phyloP scores from a whole-genome alignment of 1,139 yeast species.

The Citeromyces hawaiiensis region DNA sequence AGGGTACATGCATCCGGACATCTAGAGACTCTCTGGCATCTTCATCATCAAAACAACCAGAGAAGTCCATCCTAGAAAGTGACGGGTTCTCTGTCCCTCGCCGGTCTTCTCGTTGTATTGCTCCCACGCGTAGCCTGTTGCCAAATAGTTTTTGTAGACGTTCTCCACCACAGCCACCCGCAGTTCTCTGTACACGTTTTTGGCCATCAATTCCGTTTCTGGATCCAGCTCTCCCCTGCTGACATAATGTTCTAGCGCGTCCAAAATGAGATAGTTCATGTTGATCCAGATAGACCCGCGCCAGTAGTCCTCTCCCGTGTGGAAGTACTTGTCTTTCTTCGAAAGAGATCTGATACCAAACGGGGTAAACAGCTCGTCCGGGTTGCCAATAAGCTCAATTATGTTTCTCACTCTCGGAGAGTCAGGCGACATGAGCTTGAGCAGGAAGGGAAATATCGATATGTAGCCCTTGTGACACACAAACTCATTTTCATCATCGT shows the following conservation, averaged over 20 bases:
- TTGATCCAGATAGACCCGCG: slow-evolving; percentile 91
- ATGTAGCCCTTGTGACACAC: slow-evolving; percentile 88
- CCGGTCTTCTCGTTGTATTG: slow-evolving; percentile 78
- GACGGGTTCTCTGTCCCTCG: slow-evolving; percentile 67
- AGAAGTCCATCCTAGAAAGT: slow-evolving; percentile 92
- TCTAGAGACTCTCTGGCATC: slow-evolving; percentile 36
- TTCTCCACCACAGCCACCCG: slow-evolving; percentile 58
- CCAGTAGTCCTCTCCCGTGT: slow-evolving; percentile 89
- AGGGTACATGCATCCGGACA: not conserved
- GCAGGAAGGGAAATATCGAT: slow-evolving; percentile 72
- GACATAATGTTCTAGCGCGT: slow-evolving; percentile 48
- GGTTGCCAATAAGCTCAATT: slow-evolving; percentile 48
- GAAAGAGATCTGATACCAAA: slow-evolving; percentile 80
- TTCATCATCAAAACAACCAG: slow-evolving; percentile 70
- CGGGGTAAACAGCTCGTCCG: slow-evolving; percentile 63
- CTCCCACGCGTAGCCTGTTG: slow-evolving; percentile 83
- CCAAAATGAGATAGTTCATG: slow-evolving; percentile 73
- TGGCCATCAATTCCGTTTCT: slow-evolving; percentile 22
- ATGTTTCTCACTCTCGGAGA: slow-evolving; percentile 36
- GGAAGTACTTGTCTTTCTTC: slow-evolving; percentile 48
- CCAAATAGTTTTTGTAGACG: slow-evolving; percentile 52
- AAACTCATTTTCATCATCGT: slow-evolving; percentile 40
- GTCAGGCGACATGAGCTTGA: slow-evolving; percentile 49
- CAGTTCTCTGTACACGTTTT: slow-evolving; percentile 39
- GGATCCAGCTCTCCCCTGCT: slow-evolving; percentile 13